Base-by-base conservation (phyloP, 805 yeast genomes). In the Candida tibetensis region DNA sequence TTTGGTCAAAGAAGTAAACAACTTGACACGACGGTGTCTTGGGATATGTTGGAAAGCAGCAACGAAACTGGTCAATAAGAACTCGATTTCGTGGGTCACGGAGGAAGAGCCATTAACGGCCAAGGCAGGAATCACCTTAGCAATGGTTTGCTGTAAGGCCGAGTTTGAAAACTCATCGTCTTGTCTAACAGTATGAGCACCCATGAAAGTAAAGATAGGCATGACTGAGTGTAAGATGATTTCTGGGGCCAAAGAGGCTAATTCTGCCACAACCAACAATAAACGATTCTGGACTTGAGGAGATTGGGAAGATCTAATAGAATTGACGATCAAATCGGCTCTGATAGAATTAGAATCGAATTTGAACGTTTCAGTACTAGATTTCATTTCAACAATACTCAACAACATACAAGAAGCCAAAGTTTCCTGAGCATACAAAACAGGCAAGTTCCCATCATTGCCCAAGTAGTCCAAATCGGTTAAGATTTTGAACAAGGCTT, bases 171-270 rank as follows among this genome's bases (percentile, higher is more conserved):
- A 91, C 57, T 88, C 97, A 60, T 93, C 98, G 60, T 93, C 99
- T 64, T 93, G 96, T 53, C 96, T 82, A 36, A 93, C 78, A 10
- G 97, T 90, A 54, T 89, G 95, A 9, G 98, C 95, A 42, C 99
- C 99, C 98, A 93, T 93, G 53, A 93, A 93, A 1, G 99, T 93
- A 70, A 93, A 93, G 36, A 93, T 91, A n/a, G 99, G 99, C 99
- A 93, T 93, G 6, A 93, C 96, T 2, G 96, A 85, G 64, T 93
- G 98, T 37, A 93, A 69, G 19, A 93, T 89, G 21, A 85, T 78
- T 54, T 91, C 97, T 6, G 98, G 96, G 9, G 91, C 85, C 39
- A 93, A 65, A 1, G 88, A 71, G 1, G 98, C 98, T 48, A 93
- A 68, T 34, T 88, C 83, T 2, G 97, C 85, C 48, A 93, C 81